Evolutionary conservation across 306 rosid genomes (phyloP).

Genomic region (Quercus robur): DNA sequence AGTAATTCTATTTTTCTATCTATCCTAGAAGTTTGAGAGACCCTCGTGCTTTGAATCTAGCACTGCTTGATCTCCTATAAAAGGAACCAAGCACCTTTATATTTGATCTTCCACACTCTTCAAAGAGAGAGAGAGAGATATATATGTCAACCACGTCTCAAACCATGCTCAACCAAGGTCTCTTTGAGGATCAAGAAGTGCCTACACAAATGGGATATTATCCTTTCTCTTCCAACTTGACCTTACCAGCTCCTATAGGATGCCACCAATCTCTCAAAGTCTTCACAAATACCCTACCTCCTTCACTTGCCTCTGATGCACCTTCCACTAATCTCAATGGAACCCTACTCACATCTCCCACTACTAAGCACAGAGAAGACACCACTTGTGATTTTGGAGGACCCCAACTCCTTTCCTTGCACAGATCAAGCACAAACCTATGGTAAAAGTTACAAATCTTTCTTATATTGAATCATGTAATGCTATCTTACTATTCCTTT

Average conservation of each 20-base stretch:
- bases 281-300: slow-evolving; percentile 26
- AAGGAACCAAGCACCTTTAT: background rate
- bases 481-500: background rate
- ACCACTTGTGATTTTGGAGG: slow-evolving; percentile 42
- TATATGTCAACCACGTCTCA: slow-evolving; percentile 39
- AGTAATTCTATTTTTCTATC: slow-evolving; percentile 1
- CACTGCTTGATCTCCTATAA: background rate
- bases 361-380: slow-evolving; percentile 42
- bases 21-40: slow-evolving; percentile 18
- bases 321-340: slow-evolving; percentile 44
- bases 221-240: slow-evolving; percentile 55
- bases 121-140: slow-evolving; percentile 25
- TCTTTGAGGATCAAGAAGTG: slow-evolving; percentile 61
- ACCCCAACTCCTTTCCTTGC: slow-evolving; percentile 76
- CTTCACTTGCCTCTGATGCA: slow-evolving; percentile 49
- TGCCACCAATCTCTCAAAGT: slow-evolving; percentile 56
- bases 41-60: slow-evolving; percentile 10
- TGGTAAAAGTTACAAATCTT: slow-evolving; percentile 44
- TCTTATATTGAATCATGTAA: background rate
- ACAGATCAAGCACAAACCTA: slow-evolving; percentile 65
- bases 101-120: slow-evolving; percentile 17
- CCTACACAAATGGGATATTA: slow-evolving; percentile 59
- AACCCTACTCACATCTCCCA: slow-evolving; percentile 58
- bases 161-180: slow-evolving; percentile 43
- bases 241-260: slow-evolving; percentile 45